Conservation (phyloP, 2,329 filamentous ascomycete species). For the Penicillium capsulatum region DNA sequence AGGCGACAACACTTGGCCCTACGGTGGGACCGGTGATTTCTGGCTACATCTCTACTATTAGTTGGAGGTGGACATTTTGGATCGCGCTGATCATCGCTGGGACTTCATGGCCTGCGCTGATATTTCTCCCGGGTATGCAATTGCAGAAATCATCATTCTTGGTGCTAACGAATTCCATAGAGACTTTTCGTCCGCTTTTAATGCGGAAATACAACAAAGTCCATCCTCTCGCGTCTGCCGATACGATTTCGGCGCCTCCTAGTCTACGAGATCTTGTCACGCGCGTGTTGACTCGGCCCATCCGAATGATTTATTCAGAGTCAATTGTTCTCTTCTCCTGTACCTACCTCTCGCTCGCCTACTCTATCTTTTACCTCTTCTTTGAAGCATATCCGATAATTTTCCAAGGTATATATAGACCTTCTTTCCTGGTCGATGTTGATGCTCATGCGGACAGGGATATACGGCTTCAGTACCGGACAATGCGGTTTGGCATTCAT, state of each 20-base stretch:
- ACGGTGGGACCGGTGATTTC: constrained; percentile 38
- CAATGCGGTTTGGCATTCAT: constrained; percentile 3
- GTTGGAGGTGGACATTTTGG: constrained; percentile 47
- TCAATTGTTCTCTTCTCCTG: constrained; percentile 1
- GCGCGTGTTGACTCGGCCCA: constrained; percentile 51
- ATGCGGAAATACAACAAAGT: constrained; percentile 50
- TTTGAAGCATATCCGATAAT: constrained; percentile 4
- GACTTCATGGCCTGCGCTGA: too few relatives aligned
- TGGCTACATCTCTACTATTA: constrained; percentile 31
- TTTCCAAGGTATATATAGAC: constrained; percentile 3
- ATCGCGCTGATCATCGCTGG: constrained; percentile 62
- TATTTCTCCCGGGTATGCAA: too few relatives aligned
- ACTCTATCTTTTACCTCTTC: constrained; percentile 2
- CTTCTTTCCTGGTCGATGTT: too few relatives aligned
- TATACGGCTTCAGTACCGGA: too few relatives aligned
- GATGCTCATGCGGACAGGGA: too few relatives aligned
- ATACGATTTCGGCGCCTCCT: too few relatives aligned
- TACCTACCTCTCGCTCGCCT: constrained; percentile 1
- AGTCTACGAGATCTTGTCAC: too few relatives aligned
- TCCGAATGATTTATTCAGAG: constrained; percentile 31
- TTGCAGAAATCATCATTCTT: constrained; percentile 52
- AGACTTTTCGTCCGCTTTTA: constrained; percentile 59
- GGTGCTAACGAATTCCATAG: constrained; percentile 62
- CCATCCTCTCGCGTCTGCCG: too few relatives aligned
- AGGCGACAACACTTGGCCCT: constrained; percentile 31